Conservation (phyloP, 768 basidiomycete genomes). For the Amanita subjunquillea region DNA sequence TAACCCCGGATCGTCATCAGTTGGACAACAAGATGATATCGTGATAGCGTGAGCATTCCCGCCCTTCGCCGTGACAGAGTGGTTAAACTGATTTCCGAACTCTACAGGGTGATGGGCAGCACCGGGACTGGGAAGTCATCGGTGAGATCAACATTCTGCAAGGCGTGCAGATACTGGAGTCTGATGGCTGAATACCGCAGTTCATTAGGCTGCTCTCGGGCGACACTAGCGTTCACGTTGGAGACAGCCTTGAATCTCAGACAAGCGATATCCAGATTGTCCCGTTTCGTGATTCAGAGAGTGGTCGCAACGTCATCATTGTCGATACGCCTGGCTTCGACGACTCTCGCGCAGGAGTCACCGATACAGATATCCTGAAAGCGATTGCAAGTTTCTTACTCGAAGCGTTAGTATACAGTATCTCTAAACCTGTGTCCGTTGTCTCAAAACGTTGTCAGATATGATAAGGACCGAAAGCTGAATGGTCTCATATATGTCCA, state of each 20-base stretch:
- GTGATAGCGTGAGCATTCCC: neutral
- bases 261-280: neutral
- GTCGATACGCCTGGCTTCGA: neutral
- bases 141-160: neutral
- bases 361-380: neutral
- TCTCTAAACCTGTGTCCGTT: neutral
- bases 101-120: neutral
- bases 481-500: constrained; percentile 32
- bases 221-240: neutral
- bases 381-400: neutral
- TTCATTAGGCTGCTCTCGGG: neutral
- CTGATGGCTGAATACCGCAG: neutral
- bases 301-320: neutral
- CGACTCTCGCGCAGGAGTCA: neutral
- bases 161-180: neutral
- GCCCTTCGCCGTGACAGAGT: neutral
- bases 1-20: too few species aligned
- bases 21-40: neutral
- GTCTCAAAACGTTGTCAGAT: neutral
- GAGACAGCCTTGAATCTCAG: neutral
- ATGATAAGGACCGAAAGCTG: constrained; percentile 15
- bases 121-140: neutral
- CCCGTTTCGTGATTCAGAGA: neutral
- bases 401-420: neutral
- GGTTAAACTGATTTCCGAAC: neutral